Conservation (phyloP, 2,329 filamentous ascomycete species). For the Aureobasidium subglaciale region DNA sequence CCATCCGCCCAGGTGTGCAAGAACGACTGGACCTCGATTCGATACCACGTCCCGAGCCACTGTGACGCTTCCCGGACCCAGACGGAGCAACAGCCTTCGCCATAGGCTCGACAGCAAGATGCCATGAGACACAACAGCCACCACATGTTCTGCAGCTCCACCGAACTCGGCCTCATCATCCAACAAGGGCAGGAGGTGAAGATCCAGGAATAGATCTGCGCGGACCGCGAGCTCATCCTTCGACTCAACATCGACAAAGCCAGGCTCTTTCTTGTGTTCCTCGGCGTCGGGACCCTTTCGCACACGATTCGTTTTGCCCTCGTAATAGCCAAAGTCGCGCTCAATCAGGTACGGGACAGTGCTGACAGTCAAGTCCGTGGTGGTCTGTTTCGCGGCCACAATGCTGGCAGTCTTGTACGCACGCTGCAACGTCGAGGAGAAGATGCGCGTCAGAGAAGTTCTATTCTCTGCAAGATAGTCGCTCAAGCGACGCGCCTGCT, state of each 20-base stretch:
- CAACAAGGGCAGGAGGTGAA: slow-evolving; percentile 54
- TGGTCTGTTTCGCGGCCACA: slow-evolving; percentile 50
- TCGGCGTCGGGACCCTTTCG: slow-evolving; percentile 34
- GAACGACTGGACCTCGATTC: slow-evolving; percentile 32
- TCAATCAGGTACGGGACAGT: slow-evolving; percentile 54
- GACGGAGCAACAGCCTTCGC: slow-evolving; percentile 52
- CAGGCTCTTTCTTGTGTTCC: slow-evolving; percentile 35
- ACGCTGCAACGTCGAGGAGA: slow-evolving; percentile 70
- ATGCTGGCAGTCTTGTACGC: slow-evolving; percentile 65
- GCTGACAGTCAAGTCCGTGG: slow-evolving; percentile 28
- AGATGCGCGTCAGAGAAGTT: slow-evolving; percentile 62
- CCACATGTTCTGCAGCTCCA: slow-evolving; percentile 29
- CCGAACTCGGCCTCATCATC: slow-evolving; percentile 23
- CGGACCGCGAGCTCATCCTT: slow-evolving; percentile 59
- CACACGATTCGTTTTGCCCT: slow-evolving; percentile 54
- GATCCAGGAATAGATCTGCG: slow-evolving; percentile 58
- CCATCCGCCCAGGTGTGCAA: slow-evolving; percentile 53
- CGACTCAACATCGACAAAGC: slow-evolving; percentile 57
- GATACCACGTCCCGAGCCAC: slow-evolving; percentile 38
- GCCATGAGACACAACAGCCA: slow-evolving; percentile 75
- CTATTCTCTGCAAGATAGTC: slow-evolving; percentile 57
- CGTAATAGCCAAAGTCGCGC: slow-evolving; percentile 65
- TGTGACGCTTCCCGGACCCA: slow-evolving; percentile 41
- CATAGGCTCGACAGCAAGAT: slow-evolving; percentile 68
- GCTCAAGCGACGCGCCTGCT: slow-evolving; percentile 69